Base-by-base conservation (phyloP, 345 rosid genomes). In the Geranium rotundifolium region DNA sequence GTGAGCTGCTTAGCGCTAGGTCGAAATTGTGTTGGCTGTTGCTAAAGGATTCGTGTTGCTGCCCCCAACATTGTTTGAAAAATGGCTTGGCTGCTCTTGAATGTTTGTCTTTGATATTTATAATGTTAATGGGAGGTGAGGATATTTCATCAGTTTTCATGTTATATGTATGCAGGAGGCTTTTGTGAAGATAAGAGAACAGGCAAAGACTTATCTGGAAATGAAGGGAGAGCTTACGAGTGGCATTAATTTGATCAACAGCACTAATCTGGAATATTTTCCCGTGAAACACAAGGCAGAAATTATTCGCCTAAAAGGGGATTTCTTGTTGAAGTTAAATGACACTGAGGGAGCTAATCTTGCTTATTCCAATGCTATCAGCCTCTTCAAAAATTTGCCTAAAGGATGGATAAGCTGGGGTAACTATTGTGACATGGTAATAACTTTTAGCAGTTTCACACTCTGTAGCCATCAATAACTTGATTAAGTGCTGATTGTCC, bases 331-430 rank as follows among this genome's bases (percentile, higher is more conserved):
- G 63, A 88, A 90, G 79, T 60, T 90, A 63, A 81, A 81, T 68
- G 97, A 93, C 58, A 73, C 92, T 0, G 99, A 93, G 77, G 67
- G 63, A 73, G 99, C 97, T 61, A 90, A 93, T 65, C 12, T 75
- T 67, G 91, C 90, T 57, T 93, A 90, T 73, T 93, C 96, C 55
- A 83, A 79, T 79, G 96, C 95, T 5, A 85, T 93, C 75, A 75
- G 76, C 75, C 81, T 90, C 71, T 90, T 82, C 84, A 93, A 90
- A 72, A 83, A 84, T 79, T 79, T 88, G 71, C 95, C 99, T 6
- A 93, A 90, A 73, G 99, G 97, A 73, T 93, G 99, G 99, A 90
- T 93, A 82, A 93, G 99, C 80, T 93, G 99, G 99, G 97, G 99
- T 73, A 84, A 81, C 67, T 93, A 93, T 75, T 88, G 97, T 71